phyloP scores from a whole-genome alignment of 2,329 filamentous ascomycete genomes.

The Alternaria gaisen region DNA sequence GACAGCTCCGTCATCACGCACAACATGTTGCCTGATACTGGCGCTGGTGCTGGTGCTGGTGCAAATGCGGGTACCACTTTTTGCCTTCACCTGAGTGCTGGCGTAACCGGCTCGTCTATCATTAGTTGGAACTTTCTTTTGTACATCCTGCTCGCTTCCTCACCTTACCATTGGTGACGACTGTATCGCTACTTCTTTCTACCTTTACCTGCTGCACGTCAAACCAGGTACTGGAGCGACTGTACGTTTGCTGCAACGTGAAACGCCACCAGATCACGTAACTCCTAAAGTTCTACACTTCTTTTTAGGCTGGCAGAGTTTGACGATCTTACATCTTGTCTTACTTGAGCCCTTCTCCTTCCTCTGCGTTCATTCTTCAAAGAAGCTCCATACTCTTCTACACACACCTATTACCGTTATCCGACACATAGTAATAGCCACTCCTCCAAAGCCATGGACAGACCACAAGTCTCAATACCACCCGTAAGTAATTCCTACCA shows the following conservation, averaged over 20 bases:
- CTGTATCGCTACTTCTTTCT: slow-evolving; percentile 21
- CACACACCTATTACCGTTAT: not conserved
- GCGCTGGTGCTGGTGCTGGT: slow-evolving; percentile 15
- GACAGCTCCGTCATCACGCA: slow-evolving; percentile 36
- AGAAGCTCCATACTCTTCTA: not conserved
- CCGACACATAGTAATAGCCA: not conserved
- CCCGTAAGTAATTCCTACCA: slow-evolving; percentile 31
- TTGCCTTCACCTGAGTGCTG: slow-evolving; percentile 21
- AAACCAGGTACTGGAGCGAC: slow-evolving; percentile 1
- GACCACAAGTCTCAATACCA: slow-evolving; percentile 47
- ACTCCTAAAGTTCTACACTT: slow-evolving; percentile 6
- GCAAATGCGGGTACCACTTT: slow-evolving; percentile 19
- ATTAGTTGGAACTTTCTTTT: slow-evolving; percentile 31
- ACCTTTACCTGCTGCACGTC: slow-evolving; percentile 8
- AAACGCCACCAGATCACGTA: slow-evolving; percentile 11
- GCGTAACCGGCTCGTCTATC: slow-evolving; percentile 19
- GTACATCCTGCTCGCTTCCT: slow-evolving; percentile 24
- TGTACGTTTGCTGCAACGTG: slow-evolving; percentile 9
- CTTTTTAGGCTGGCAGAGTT: slow-evolving; percentile 3
- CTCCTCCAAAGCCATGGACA: slow-evolving; percentile 29
- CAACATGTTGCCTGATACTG: slow-evolving; percentile 27
- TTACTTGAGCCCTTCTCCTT: not conserved
- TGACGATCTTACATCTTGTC: not conserved
- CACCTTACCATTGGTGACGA: slow-evolving; percentile 18
- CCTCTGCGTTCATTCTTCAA: not conserved